Base-by-base conservation (phyloP, 192 early-diverging fungal species). In the Lobosporangium transversale region DNA sequence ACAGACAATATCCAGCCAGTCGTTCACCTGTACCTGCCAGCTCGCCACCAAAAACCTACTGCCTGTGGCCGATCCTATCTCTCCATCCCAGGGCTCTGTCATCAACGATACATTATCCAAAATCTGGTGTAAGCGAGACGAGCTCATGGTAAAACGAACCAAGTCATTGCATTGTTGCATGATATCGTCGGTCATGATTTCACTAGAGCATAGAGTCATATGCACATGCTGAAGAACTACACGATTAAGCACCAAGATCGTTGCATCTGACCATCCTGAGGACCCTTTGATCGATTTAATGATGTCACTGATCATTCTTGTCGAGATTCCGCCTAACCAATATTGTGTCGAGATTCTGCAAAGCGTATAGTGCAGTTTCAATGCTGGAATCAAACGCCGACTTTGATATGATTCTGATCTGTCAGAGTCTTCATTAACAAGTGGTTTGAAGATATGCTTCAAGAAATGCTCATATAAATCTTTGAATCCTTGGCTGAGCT, bases 1-100 rank as follows among this genome's bases (percentile, higher is more conserved):
- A 52, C 78, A 64, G 4, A 81, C 44, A 44, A 78, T 62, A 31
- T 80, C 83, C n/a, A 86, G 62, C 85, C 85, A 86, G 50, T 86
- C 83, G 58, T 82, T 81, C 0, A 75, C 58, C 12, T 84, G 64
- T n/a, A 86, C 54, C 57, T 86, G 81, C 82, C 83, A 86, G 44
- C 75, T 79, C 3, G 79, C 85, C 14, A 83, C 62, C 33, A 76
- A 52, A 32, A 76, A 76, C 11, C 43, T 33, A 24, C 32, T 35
- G 6, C 65, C 65, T 3, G 58, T 47, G 4, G 65, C 65, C 1
- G 31, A 30, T 30, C 67, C 65, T 45, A 76, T 26, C 8, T 43
- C 58, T 1, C 73, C 73, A 29, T 62, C 57, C 73, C 73, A 76
- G 4, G 53, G 18, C 20, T 52, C 64, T 18, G 44, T 21, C 1